A percentile compares a stretch with the other conserved stretches of the same genome.
These are phyloP conservation scores for Claviceps quebecensis DNA, from an alignment of 2,329 filamentous ascomycete species.

Conservation along the genomic window DNA sequence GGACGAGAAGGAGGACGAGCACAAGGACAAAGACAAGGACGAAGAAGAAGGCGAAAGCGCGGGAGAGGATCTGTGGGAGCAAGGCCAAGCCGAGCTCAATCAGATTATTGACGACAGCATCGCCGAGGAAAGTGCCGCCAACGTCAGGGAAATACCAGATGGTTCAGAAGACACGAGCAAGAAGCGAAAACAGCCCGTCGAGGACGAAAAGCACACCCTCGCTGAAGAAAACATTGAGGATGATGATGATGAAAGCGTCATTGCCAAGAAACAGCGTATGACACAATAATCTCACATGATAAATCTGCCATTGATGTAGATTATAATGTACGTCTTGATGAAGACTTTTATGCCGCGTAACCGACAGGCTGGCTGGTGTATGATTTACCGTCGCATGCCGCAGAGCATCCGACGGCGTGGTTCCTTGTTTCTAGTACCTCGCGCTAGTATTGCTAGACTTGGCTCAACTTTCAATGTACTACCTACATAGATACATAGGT, in stretches of 20 bases:
- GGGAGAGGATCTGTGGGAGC: no score
- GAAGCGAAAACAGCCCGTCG: constrained; percentile 20
- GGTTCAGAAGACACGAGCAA: constrained; percentile 13
- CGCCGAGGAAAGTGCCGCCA: constrained; percentile 12
- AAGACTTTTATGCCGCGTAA: not conserved
- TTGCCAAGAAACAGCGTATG: constrained; percentile 38
- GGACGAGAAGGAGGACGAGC: constrained; percentile 6
- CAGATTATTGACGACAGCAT: not conserved
- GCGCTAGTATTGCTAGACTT: no score
- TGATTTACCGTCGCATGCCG: no score
- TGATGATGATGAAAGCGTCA: constrained; percentile 22
- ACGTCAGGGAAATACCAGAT: constrained; percentile 16
- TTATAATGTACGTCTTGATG: no score
- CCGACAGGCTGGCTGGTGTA: no score
- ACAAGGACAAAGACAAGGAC: constrained; percentile 7
- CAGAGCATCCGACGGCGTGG: no score
- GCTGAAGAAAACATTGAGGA: constrained; percentile 16
- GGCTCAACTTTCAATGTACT: no score
- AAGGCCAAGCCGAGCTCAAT: not conserved
- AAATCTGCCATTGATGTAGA: not conserved
- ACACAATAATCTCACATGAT: constrained; percentile 13
- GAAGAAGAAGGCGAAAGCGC: not conserved
- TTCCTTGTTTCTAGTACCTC: no score
- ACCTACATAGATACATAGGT: no score
- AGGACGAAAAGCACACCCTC: constrained; percentile 20